These are phyloP conservation scores for Lasiosphaeria ovina DNA, from an alignment of 495 filamentous ascomycete species.

Conservation along the genomic window DNA sequence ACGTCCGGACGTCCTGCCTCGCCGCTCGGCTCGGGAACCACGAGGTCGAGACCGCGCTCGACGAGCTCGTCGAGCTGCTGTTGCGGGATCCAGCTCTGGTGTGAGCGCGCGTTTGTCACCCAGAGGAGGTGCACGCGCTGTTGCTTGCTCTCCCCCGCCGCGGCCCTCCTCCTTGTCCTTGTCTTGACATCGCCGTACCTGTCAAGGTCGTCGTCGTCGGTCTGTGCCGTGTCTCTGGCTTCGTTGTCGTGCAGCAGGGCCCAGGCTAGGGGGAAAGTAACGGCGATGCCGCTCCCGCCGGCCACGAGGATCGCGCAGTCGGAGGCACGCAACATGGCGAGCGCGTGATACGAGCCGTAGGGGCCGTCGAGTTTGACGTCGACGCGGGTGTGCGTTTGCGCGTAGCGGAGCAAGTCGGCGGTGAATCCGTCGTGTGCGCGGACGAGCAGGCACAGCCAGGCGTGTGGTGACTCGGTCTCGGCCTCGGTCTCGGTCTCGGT, in stretches of 20 bases:
- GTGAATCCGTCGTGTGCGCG: slow-evolving; percentile 59
- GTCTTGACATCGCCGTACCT: neutral
- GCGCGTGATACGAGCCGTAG: slow-evolving; percentile 49
- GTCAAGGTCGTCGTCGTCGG: neutral
- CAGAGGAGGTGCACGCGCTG: slow-evolving; percentile 54
- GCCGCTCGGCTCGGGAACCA: slow-evolving; percentile 51
- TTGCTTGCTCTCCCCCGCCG: slow-evolving; percentile 12
- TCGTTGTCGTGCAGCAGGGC: slow-evolving; percentile 27
- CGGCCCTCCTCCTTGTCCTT: neutral
- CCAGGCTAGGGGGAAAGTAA: slow-evolving; percentile 48
- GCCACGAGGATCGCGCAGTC: slow-evolving; percentile 54
- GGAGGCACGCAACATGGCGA: slow-evolving; percentile 35
- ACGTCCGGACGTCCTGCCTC: slow-evolving; percentile 55
- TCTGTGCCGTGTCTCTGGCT: neutral
- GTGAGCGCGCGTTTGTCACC: slow-evolving; percentile 51
- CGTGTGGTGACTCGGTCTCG: slow-evolving; percentile 19
- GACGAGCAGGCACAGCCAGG: slow-evolving; percentile 53
- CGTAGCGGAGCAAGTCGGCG: slow-evolving; percentile 49
- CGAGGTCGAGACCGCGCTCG: slow-evolving; percentile 44
- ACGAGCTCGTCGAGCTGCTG: slow-evolving; percentile 46
- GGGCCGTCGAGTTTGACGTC: slow-evolving; percentile 53
- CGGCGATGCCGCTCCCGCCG: slow-evolving; percentile 62
- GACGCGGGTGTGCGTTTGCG: slow-evolving; percentile 36
- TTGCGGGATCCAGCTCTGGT: slow-evolving; percentile 50
- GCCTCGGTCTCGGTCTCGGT: no score